Conservation (phyloP, 73 alveolate genomes). For the Blepharisma stoltei region DNA sequence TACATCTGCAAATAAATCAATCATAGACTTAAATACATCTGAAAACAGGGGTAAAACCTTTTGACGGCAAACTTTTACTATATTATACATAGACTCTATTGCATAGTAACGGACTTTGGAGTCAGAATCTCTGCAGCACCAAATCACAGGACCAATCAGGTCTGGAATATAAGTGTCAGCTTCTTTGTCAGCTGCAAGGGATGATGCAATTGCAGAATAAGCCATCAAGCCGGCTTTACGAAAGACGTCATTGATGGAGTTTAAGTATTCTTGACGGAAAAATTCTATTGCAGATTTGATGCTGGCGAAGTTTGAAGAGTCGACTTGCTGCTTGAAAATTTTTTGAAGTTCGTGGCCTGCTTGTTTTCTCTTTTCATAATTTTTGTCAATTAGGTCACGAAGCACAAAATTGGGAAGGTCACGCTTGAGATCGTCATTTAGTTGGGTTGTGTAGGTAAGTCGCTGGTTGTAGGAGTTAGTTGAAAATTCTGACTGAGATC, state of each 20-base stretch:
- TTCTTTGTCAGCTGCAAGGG: background rate
- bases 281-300: background rate
- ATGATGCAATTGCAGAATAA: conserved; percentile 24
- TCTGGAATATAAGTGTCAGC: background rate
- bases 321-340: background rate
- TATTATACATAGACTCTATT: conserved; percentile 8
- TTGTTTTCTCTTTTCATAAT: conserved; percentile 22
- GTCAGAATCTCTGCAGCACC: conserved; percentile 10
- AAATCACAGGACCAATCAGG: background rate
- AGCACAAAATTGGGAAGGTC: conserved; percentile 8
- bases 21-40: background rate
- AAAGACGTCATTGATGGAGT: background rate
- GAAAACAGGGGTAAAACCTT: background rate
- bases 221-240: conserved; percentile 29
- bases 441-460: too few relatives aligned
- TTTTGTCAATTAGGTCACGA: conserved; percentile 12
- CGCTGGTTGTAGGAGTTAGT: too few relatives aligned
- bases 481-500: too few relatives aligned
- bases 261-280: background rate
- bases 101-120: conserved; percentile 9
- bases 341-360: conserved; percentile 7
- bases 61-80: conserved; percentile 16
- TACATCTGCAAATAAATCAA: background rate
- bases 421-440: background rate
- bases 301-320: background rate